These are phyloP conservation scores for Ophiocordyceps robertsii DNA, from an alignment of 2,329 filamentous ascomycete genomes.

Conservation along the genomic window DNA sequence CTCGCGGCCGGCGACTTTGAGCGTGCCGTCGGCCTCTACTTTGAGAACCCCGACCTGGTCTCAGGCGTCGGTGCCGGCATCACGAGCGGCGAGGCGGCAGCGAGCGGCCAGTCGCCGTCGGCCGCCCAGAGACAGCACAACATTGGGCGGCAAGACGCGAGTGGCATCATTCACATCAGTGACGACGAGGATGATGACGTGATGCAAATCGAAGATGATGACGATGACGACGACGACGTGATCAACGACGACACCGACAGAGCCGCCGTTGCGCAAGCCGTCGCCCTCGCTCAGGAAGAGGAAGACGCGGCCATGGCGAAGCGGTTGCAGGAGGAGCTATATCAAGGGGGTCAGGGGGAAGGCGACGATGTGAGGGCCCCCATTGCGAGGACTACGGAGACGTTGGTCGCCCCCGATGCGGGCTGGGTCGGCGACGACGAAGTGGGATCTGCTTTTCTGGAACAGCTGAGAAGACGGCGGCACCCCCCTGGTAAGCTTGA, in stretches of 20 bases:
- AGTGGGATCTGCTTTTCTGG: conserved; percentile 47
- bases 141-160: conserved; percentile 19
- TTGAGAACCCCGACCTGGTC: conserved; percentile 68
- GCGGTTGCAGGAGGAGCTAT: conserved; percentile 83
- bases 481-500: conserved; percentile 16
- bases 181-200: conserved; percentile 53
- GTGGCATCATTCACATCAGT: conserved; percentile 54
- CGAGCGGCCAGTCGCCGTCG: conserved; percentile 9
- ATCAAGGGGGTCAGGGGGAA: conserved; percentile 37
- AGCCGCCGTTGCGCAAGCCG: conserved; percentile 25
- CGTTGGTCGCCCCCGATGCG: conserved; percentile 58
- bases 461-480: conserved; percentile 44
- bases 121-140: conserved; percentile 15
- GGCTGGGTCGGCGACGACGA: conserved; percentile 31
- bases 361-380: conserved; percentile 64
- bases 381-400: conserved; percentile 84
- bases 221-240: conserved; percentile 11
- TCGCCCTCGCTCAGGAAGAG: conserved; percentile 48
- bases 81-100: conserved; percentile 6
- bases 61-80: conserved; percentile 20
- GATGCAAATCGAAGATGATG: conserved; percentile 1
- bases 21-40: conserved; percentile 81
- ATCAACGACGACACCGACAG: conserved; percentile 23
- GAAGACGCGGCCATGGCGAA: conserved; percentile 91
- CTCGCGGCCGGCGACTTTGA: conserved; percentile 75